Evolutionary conservation across 305 asterid species (phyloP), one percentile per base, ranked within the genome.

Genomic region (Ilex paraguariensis): DNA sequence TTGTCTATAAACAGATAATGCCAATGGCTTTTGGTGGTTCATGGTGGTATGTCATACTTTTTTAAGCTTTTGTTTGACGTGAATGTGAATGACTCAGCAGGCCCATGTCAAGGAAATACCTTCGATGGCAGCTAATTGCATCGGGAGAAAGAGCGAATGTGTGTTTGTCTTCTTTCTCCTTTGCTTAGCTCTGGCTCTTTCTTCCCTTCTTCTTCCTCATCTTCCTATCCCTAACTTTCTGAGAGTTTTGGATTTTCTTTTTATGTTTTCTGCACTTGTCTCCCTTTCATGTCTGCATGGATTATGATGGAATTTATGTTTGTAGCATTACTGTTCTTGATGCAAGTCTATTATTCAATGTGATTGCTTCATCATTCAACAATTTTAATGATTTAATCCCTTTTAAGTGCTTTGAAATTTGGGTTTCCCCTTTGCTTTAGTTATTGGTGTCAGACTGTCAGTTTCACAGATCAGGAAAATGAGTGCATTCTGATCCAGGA

Each of bases 141-240:
- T 84, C 83, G 82, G 90, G 96, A 86, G 91, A 88, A 82, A 86
- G 86, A 85, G 91, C 81, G 72, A 85, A 93, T 82, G 94, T 87
- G 95, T 93, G 99, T 93, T 93, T 87, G 99, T 93, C 83, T 87
- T 81, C 96, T 87, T 87, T 87, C 95, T 86, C 97, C 87, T 81
- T 86, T 76, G 79, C 94, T 88, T 80, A 83, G 69, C 84, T 77
- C 86, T 87, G 83, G 81, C 93, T 80, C 97, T 87, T 81, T 86
- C 97, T 81, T 74, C 91, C 90, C 87, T 84, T 64, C 76, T 73
- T 69, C 87, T 64, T 64, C 78, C 62, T 81, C 79, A 64, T 73
- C 74, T 69, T 63, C 74, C 82, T 82, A 71, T 72, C 77, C 71
- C 42, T 62, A 57, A 63, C 62, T 59, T 71, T 61, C 64, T 69